Base-by-base conservation (phyloP, 164 flowering plant genomes). In the Macadamia integrifolia region DNA sequence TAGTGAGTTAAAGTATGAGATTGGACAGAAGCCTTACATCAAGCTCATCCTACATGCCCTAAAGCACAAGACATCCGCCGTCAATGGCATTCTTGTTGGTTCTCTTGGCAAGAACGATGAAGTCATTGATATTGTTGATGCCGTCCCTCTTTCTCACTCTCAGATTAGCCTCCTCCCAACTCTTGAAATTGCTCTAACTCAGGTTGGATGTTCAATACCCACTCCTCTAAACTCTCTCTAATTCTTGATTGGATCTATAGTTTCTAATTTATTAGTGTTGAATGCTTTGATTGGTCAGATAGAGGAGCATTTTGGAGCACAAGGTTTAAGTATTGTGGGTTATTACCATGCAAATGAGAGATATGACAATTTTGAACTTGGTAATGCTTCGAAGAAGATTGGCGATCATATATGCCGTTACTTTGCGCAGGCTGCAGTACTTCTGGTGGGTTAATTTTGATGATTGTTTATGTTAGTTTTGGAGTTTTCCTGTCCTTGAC, bases 301-400 rank as follows among this genome's bases (percentile, higher is more conserved):
- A 35, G 98, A 91, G 77, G 99, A 92, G 80, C 78, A 83, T 61
- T 95, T 80, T 77, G 79, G 78, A 13, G 67, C 72, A 6, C 76
- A 88, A 73, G 98, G 95, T 1, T 15, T 87, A 83, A 81, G 80
- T 43, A 75, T 95, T 15, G 97, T 95, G 1, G 99, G 98, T 6
- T 92, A 95, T 56, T 95, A 88, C 71, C 97, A 95, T 60, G 98
- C 94, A 2, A 95, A 95, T 59, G 98, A 92, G 84, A 86, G 97
- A 68, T 86, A 74, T 67, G 90, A 89, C 71, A 97, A 92, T 76
- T 40, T 55, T 10, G 99, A 92, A 74, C 83, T 95, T 2, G 73
- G 86, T 12, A 77, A 61, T 65, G 80, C 88, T 12, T 93, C 99
- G 0, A 95, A 83, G 85, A 92, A 88, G 74, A 91, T 91, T 61